phyloP scores from a whole-genome alignment of 2,329 filamentous ascomycete species.

The Aspergillus neoniger region DNA sequence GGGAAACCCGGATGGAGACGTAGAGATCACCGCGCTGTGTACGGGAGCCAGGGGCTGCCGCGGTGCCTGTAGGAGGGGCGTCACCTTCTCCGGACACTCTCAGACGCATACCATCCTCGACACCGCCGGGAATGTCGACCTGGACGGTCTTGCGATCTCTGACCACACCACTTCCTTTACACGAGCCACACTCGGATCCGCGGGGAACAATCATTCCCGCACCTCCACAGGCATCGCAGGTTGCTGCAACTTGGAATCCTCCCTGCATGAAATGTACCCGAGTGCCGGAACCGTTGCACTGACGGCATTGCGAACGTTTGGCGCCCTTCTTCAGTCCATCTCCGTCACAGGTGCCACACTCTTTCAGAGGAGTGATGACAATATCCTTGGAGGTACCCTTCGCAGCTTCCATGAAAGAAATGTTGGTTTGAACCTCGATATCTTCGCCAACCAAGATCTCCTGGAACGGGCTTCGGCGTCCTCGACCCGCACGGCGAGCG shows the following conservation, averaged over 20 bases:
- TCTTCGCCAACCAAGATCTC: constrained; percentile 90
- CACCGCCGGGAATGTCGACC: constrained; percentile 90
- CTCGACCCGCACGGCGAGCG: constrained; percentile 53
- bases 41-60: constrained; percentile 62
- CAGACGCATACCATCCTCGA: constrained; percentile 94
- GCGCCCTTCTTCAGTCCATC: constrained; percentile 81
- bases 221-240: constrained; percentile 79
- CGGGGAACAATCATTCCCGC: constrained; percentile 73
- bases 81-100: constrained; percentile 85
- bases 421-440: constrained; percentile 89
- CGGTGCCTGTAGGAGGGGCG: constrained; percentile 73
- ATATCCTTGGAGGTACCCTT: constrained; percentile 91
- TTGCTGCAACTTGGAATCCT: constrained; percentile 94
- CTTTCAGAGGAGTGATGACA: constrained; percentile 74
- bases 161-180: constrained; percentile 79
- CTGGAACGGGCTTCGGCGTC: constrained; percentile 69
- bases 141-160: constrained; percentile 80
- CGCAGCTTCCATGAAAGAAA: constrained; percentile 94
- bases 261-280: constrained; percentile 86
- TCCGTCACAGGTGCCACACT: constrained; percentile 81
- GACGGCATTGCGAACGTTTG: constrained; percentile 70
- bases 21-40: constrained; percentile 85
- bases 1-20: constrained; percentile 84
- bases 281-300: constrained; percentile 83
- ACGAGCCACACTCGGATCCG: constrained; percentile 78